Evolutionary conservation across 306 rosid genomes (phyloP), one percentile per base, ranked within the genome.

Genomic region (Crataegus laevigata): DNA sequence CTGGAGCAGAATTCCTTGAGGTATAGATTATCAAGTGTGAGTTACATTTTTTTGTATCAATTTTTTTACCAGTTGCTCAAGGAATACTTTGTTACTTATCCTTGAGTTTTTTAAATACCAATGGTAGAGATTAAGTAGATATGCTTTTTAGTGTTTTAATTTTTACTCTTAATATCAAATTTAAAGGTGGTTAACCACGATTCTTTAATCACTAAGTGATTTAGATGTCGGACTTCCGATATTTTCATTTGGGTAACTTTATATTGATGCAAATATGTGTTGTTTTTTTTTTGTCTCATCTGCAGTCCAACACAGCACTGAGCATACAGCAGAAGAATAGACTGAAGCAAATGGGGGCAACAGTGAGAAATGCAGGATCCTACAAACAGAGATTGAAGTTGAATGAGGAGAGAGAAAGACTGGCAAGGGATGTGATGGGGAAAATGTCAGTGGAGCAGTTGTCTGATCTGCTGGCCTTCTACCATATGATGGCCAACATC

Each of bases 311-410:
- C 82, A 91, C 89, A 42, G 96, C 91, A 4, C 72, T 94, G 85
- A 94, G 91, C 63, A 78, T 81, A 69, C 96, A 89, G n/a, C 97
- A 93, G 82, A 93, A 91, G 76, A 90, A 87, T 0, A 88, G 97
- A 80, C 30, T 94, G 45, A 94, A 91, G 89, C 96, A 91, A 80
- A 90, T 94, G 96, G 98, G 98, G 5, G 98, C 98, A 85, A 94
- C 98, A 43, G 96, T 94, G 29, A 94, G 97, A 78, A 91, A 91
- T 83, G 89, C 83, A 43, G 89, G 93, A 3, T 90, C 93, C 14
- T 94, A 91, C 80, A 79, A 81, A 65, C 88, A 81, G 82, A 87
- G 77, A 76, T 9, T 91, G 85, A 88, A 87, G 80, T 43, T 87
- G 73, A 88, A 88, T 34, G 97, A 88, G 79, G 86, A 84, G 70